Percentiles rank a stretch among this genome's conserved stretches.
Conservation (phyloP, 139 green algal species). For the Mesotaenium endlicherianum region DNA sequence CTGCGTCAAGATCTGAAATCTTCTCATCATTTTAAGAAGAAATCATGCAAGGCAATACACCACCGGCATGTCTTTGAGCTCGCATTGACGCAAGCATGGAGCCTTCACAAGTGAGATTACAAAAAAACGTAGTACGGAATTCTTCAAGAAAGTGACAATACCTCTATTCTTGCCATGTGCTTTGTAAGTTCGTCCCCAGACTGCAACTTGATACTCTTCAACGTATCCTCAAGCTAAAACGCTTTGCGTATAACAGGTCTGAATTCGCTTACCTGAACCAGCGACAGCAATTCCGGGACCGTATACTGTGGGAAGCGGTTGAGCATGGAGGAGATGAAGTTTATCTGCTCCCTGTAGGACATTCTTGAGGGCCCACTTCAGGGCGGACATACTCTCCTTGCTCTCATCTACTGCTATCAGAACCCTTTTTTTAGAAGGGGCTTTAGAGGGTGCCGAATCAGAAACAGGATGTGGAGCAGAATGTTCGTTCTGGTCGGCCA, state of each 20-base stretch:
- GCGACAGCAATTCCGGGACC: neutral
- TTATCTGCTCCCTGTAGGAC: constrained; percentile 16
- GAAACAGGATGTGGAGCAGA: too few relatives aligned
- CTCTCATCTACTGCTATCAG: too few relatives aligned
- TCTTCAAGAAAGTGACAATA: neutral
- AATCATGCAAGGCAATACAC: neutral
- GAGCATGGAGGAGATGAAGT: constrained; percentile 33
- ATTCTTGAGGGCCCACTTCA: constrained; percentile 35
- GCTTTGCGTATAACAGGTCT: neutral
- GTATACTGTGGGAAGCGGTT: constrained; percentile 6
- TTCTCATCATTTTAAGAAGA: neutral
- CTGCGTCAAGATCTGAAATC: neutral
- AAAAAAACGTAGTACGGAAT: neutral
- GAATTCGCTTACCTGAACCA: neutral
- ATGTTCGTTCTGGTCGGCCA: too few relatives aligned
- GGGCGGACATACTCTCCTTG: too few relatives aligned
- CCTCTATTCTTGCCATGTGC: neutral
- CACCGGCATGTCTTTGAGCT: neutral
- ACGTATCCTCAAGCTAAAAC: neutral
- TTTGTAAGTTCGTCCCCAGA: neutral
- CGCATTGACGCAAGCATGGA: too few relatives aligned
- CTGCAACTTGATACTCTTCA: neutral
- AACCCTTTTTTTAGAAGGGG: too few relatives aligned
- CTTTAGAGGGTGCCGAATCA: too few relatives aligned
- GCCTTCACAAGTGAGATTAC: neutral